Evolutionary conservation across 2,329 filamentous ascomycete species (phyloP).

Genomic region (Blumeriella jaapii): DNA sequence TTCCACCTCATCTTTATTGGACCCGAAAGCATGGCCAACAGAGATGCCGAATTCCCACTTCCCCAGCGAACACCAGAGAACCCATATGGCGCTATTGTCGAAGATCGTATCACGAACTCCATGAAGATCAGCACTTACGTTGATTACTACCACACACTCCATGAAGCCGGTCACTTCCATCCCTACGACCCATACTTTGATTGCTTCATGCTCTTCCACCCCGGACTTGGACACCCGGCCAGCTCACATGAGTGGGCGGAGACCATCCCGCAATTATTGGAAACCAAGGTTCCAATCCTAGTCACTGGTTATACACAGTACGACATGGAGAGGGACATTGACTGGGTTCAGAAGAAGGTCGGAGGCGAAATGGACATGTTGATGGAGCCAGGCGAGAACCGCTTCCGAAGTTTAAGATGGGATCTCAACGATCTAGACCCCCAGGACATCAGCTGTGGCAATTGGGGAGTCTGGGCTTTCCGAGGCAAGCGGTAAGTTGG

Average conservation of each 20-base stretch:
- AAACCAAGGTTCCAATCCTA: constrained; percentile 91
- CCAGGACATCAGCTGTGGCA: constrained; percentile 86
- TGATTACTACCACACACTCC: constrained; percentile 95
- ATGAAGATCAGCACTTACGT: constrained; percentile 98
- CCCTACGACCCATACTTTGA: constrained; percentile 98
- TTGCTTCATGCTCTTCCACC: constrained; percentile 94
- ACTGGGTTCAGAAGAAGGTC: constrained; percentile 78
- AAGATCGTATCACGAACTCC: constrained; percentile 76
- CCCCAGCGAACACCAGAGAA: constrained; percentile 76
- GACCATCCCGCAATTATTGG: constrained; percentile 77
- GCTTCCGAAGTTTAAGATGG: constrained; percentile 88
- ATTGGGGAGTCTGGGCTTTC: constrained; percentile 97
- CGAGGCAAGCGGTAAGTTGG: constrained; percentile 76
- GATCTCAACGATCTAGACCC: constrained; percentile 93
- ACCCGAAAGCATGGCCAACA: constrained; percentile 89
- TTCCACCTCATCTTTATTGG: constrained; percentile 93
- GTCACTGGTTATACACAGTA: constrained; percentile 93
- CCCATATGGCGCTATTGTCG: constrained; percentile 86
- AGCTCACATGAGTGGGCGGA: constrained; percentile 90
- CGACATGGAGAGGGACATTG: constrained; percentile 87
- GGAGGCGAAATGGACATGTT: constrained; percentile 86
- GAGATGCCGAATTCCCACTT: constrained; percentile 84
- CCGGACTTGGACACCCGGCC: constrained; percentile 86
- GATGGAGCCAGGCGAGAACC: constrained; percentile 85
- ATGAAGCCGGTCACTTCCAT: constrained; percentile 79